Conservation (phyloP, 352 stramenopile genomes). For the Globisporangium acanthophoron region DNA sequence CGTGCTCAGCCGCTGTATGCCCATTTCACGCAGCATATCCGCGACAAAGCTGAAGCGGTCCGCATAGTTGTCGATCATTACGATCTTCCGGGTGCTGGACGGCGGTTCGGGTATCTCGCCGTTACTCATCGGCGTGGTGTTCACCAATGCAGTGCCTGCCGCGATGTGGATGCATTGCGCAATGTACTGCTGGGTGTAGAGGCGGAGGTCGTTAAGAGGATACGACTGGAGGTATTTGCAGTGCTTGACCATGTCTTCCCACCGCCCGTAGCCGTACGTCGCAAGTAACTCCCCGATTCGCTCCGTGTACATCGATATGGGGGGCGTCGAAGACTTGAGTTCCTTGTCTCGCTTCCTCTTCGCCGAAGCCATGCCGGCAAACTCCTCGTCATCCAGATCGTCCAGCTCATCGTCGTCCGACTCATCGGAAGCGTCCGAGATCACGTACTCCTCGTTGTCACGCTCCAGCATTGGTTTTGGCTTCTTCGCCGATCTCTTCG, state of each 20-base stretch:
- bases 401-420: slow-evolving; percentile 47
- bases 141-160: slow-evolving; percentile 20
- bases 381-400: slow-evolving; percentile 46
- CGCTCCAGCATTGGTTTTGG: slow-evolving; percentile 17
- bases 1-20: slow-evolving; percentile 14
- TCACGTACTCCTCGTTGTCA: slow-evolving; percentile 69
- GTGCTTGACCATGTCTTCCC: slow-evolving; percentile 54
- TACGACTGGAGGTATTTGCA: slow-evolving; percentile 33
- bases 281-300: slow-evolving; percentile 43
- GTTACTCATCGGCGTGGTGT: slow-evolving; percentile 8
- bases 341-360: slow-evolving; percentile 28
- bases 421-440: slow-evolving; percentile 58
- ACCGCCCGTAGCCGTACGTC: slow-evolving; percentile 79
- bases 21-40: slow-evolving; percentile 43
- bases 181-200: slow-evolving; percentile 47
- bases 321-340: slow-evolving; percentile 18
- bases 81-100: slow-evolving; percentile 14
- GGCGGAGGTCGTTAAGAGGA: slow-evolving; percentile 29
- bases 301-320: slow-evolving; percentile 36
- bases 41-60: slow-evolving; percentile 39
- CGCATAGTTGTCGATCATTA: slow-evolving; percentile 30
- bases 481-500: slow-evolving; percentile 17
- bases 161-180: slow-evolving; percentile 42
- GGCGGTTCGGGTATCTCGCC: slow-evolving; percentile 12
- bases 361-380: slow-evolving; percentile 17